Evolutionary conservation across 1,139 yeast genomes (phyloP), one percentile per base, ranked within the genome.

Genomic region (Yarrowia galli): DNA sequence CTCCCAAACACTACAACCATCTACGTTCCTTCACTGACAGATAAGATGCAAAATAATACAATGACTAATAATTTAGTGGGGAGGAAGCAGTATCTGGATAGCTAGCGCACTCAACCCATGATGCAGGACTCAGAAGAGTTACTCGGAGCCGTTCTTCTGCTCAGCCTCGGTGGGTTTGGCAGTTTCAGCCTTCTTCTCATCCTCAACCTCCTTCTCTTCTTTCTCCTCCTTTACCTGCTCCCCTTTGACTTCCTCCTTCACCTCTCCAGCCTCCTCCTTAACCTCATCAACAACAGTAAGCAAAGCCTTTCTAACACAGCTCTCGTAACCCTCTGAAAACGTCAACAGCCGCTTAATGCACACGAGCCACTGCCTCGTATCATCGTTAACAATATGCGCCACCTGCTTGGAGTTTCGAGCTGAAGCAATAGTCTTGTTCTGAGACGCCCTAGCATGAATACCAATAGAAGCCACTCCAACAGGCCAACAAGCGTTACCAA

Each of bases 401-500:
- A 83, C 77, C 53, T 75, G 75, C 7, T 70, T 71, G 22, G 71
- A 69, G 48, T 68, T 69, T 54, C 73, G 72, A 16, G 74, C 76
- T 20, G 71, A 71, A 6, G 81, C 79, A 8, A 79, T 76, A 63
- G 84, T 79, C 70, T 80, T 78, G 48, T 81, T 79, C 73, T 85
- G 84, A 22, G 89, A 86, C 71, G 87, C 84, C 69, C 96, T 80
- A 49, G 87, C 89, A 75, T 92, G 97, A 69, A 92, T 91, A 60
- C 96, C 93, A 16, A 91, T 90, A 68, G 86, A 85, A 15, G 87
- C 81, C 13, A 92, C 91, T 45, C 97, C 97, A 71, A 92, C 89
- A 2, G 97, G 97, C 97, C 97, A 92, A 1, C 96, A 95, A 1
- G 90, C 92, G 72, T 91, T 91, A 0, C 97, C 97, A 42, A 92